Conservation (phyloP, 1,139 yeast species). For the Taphrina confusa region DNA sequence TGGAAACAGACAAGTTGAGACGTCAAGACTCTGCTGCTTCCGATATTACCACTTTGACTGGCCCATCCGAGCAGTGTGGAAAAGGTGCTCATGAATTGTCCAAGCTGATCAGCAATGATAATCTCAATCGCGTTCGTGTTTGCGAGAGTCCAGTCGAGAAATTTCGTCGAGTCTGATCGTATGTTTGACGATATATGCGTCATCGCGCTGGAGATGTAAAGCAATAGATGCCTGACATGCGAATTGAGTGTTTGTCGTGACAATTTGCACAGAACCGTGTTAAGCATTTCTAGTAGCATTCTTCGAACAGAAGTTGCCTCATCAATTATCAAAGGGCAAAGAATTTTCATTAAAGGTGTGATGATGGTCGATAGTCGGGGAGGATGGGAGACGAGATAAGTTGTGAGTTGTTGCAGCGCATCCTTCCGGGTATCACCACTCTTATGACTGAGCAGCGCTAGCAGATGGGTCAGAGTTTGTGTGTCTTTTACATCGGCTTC, state of each 20-base stretch:
- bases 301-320: constrained; percentile 64
- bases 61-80: constrained; percentile 23
- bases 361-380: constrained; percentile 35
- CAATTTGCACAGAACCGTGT: constrained; percentile 2
- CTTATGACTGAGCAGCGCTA: constrained; percentile 77
- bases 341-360: constrained; percentile 56
- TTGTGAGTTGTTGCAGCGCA: constrained; percentile 31
- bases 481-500: constrained; percentile 27
- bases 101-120: constrained; percentile 21
- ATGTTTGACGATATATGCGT: constrained; percentile 80
- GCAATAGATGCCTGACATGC: constrained; percentile 64
- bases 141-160: constrained; percentile 58
- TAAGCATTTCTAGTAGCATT: constrained; percentile 51
- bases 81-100: constrained; percentile 1
- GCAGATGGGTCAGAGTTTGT: constrained; percentile 46
- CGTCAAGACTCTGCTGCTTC: not conserved
- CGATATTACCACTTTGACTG: not conserved
- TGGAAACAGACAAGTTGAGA: constrained; percentile 9
- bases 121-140: constrained; percentile 36
- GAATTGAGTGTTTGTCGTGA: constrained; percentile 51
- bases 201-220: constrained; percentile 91
- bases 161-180: constrained; percentile 67
- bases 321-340: constrained; percentile 64
- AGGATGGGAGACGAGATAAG: constrained; percentile 36
- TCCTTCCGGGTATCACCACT: constrained; percentile 51